phyloP scores from a whole-genome alignment of 2,329 filamentous ascomycete genomes.

The Ilyonectria sp. region DNA sequence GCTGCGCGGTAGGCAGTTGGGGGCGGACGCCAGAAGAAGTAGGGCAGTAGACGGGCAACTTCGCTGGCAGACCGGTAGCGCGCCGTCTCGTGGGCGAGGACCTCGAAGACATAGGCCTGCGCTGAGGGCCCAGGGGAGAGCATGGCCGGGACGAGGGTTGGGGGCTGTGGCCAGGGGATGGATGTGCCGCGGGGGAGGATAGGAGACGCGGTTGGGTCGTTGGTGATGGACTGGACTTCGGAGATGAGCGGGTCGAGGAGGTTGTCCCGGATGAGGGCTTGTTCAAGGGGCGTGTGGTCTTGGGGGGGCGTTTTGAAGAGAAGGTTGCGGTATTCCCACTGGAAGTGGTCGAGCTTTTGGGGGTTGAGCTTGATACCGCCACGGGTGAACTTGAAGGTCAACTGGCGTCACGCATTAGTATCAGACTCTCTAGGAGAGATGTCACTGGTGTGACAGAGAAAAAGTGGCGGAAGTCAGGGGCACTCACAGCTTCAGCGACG shows the following conservation, averaged over 20 bases:
- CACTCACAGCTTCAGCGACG: constrained; percentile 76
- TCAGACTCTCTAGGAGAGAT: neutral
- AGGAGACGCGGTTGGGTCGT: constrained; percentile 21
- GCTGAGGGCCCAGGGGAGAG: constrained; percentile 32
- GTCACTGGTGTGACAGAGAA: neutral
- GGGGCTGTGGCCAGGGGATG: constrained; percentile 43
- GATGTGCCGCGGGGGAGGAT: constrained; percentile 40
- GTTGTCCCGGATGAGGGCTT: constrained; percentile 35
- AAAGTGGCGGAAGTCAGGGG: neutral
- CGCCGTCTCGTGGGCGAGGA: constrained; percentile 40
- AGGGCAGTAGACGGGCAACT: constrained; percentile 52
- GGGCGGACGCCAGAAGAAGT: constrained; percentile 58
- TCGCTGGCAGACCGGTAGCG: constrained; percentile 42
- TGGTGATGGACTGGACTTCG: constrained; percentile 45
- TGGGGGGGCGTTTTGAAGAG: constrained; percentile 48
- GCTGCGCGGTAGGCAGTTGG: constrained; percentile 47
- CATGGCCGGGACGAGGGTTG: constrained; percentile 48
- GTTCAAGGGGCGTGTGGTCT: constrained; percentile 41
- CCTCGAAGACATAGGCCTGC: constrained; percentile 42
- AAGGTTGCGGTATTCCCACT: constrained; percentile 73
- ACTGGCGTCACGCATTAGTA: constrained; percentile 62
- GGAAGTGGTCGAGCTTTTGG: constrained; percentile 85
- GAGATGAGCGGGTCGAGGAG: constrained; percentile 45
- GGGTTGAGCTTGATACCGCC: constrained; percentile 89
- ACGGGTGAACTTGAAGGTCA: constrained; percentile 90